Base-by-base conservation (phyloP, 2,329 filamentous ascomycete genomes). In the Nemania sp. region DNA sequence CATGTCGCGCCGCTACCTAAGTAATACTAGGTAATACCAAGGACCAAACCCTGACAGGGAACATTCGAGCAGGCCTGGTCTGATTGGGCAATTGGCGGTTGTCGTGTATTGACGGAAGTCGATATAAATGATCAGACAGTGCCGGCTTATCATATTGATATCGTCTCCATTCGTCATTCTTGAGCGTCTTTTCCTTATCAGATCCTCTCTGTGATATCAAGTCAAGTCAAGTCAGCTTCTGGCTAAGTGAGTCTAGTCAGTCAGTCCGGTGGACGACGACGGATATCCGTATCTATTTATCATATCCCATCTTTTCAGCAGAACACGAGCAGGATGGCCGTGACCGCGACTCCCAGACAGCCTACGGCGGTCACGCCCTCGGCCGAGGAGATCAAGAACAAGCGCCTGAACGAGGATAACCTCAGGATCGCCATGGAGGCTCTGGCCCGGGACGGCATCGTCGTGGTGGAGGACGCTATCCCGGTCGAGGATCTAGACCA, bases 381-480 rank as follows among this genome's bases (percentile, higher is more conserved):
- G 2, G 48, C 47, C 9, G 21, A 59, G 18, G 83, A 86, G 62
- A 64, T 80, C 15, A 65, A 73, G n/a, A 70, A 71, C 21, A 69
- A 72, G 1, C 42, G 60, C 0, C 78, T 87, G 1, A 70, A 69
- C 9, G 74, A 78, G 11, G 74, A 77, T 20, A 87, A 85, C 59
- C 74, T 88, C 1, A 84, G 87, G 65, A 77, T 79, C 15, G 83
- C 83, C 1, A 80, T 83, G 3, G 74, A 80, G 1, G 77, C 79
- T 35, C 66, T 87, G 7, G 78, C 83, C 57, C 68, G 71, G 25
- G 84, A 87, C 65, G 85, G 85, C 0, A 72, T 87, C 0, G 83
- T 88, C 1, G 80, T 87, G 0, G 72, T 87, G 3, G 78, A 85
- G 54, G 75, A 85, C 68, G 79, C 78, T 2, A 77, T 87, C 34